These are phyloP conservation scores for Xylogone sp. DNA, from an alignment of 2,329 filamentous ascomycete species.

Conservation along the genomic window DNA sequence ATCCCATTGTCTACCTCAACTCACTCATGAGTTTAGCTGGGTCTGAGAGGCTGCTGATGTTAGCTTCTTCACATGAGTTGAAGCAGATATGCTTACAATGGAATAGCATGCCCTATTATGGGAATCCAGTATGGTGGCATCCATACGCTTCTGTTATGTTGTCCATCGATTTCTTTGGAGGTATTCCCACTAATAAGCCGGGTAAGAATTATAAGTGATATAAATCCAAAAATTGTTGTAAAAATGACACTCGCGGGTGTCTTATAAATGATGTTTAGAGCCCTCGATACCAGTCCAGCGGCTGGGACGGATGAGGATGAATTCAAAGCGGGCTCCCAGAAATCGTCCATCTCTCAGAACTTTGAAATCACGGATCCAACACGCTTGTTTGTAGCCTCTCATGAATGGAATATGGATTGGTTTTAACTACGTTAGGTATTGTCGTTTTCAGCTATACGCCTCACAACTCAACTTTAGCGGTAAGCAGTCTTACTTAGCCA, in stretches of 20 bases:
- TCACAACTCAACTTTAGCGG: no score
- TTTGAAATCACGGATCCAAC: no score
- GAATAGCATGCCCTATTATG: slow-evolving; percentile 48
- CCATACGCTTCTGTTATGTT: slow-evolving; percentile 34
- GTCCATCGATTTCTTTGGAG: slow-evolving; percentile 1
- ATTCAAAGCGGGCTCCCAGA: not conserved
- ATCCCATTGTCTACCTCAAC: slow-evolving; percentile 13
- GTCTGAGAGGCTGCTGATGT: slow-evolving; percentile 16
- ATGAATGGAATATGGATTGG: no score
- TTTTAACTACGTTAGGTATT: no score
- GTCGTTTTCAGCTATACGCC: no score
- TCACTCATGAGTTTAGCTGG: slow-evolving; percentile 17
- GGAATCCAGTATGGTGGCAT: slow-evolving; percentile 57
- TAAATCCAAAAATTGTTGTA: slow-evolving; percentile 15
- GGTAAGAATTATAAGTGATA: slow-evolving; percentile 17
- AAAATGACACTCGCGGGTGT: slow-evolving; percentile 9
- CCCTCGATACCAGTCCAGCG: slow-evolving; percentile 4
- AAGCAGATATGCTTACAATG: slow-evolving; percentile 34
- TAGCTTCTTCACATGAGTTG: not conserved
- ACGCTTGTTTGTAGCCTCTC: no score
- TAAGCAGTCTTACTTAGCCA: no score
- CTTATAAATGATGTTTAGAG: slow-evolving; percentile 4
- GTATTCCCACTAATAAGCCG: slow-evolving; percentile 18
- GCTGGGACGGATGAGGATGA: not conserved
- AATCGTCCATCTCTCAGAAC: not conserved